A percentile compares a stretch with the other conserved stretches of the same genome.
These are phyloP conservation scores for Geotrichum macrosporum DNA, from an alignment of 1,139 yeast genomes.

Conservation along the genomic window DNA sequence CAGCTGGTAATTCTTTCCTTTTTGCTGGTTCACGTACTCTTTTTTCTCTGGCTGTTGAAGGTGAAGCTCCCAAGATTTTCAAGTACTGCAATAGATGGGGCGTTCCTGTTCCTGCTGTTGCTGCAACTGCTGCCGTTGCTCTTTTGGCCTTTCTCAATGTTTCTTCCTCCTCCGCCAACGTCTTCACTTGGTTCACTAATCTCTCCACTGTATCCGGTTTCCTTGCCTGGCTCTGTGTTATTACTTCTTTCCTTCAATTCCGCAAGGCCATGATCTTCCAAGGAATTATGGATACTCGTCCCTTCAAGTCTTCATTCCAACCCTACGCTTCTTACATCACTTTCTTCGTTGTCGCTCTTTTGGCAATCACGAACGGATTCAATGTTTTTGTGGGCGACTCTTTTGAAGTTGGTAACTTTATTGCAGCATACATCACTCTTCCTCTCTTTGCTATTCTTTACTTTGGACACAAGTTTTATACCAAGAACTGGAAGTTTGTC, in stretches of 20 bases:
- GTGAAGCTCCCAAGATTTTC: constrained; percentile 49
- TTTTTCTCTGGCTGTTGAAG: constrained; percentile 44
- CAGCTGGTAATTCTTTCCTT: constrained; percentile 43
- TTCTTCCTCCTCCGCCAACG: constrained; percentile 47
- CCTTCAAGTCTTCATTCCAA: constrained; percentile 45
- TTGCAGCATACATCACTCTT: constrained; percentile 51
- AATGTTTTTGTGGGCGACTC: constrained; percentile 52
- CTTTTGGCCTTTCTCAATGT: constrained; percentile 43
- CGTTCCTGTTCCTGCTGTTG: constrained; percentile 42
- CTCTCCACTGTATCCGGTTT: constrained; percentile 47
- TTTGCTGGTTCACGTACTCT: constrained; percentile 43
- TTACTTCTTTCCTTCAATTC: constrained; percentile 49
- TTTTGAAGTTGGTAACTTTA: constrained; percentile 51
- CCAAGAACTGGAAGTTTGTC: constrained; percentile 44
- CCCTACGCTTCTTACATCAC: constrained; percentile 48
- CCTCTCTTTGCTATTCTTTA: constrained; percentile 47
- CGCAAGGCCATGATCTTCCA: constrained; percentile 46
- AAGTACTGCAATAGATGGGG: constrained; percentile 42
- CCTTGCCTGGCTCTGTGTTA: constrained; percentile 44
- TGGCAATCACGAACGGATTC: constrained; percentile 69
- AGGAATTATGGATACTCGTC: constrained; percentile 33
- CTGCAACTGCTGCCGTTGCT: constrained; percentile 33
- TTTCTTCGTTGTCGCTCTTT: constrained; percentile 42
- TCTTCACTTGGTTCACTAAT: constrained; percentile 44
- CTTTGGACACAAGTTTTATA: constrained; percentile 49